phyloP scores from a whole-genome alignment of 371 early-diverging fungal species.

The Smittium culicis region DNA sequence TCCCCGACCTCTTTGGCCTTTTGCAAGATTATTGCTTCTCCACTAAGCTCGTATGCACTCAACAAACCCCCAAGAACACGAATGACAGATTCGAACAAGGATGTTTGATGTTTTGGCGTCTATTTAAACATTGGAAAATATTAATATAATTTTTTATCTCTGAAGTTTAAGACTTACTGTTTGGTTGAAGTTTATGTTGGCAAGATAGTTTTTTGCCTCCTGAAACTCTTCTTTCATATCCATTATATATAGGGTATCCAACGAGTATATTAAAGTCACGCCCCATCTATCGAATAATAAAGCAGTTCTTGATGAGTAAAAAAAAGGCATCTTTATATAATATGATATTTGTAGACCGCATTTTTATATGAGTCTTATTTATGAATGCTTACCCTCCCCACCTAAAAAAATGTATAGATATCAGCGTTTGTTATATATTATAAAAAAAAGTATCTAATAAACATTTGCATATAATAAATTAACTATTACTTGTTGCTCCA shows the following conservation, averaged over 20 bases:
- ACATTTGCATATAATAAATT: no score
- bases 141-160: neutral
- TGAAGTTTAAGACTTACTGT: neutral
- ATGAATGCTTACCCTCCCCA: no score
- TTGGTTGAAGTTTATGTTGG: conserved; percentile 19
- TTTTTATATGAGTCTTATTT: no score
- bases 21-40: conserved; percentile 43
- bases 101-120: conserved; percentile 45
- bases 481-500: conserved; percentile 33
- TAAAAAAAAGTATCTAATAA: no score
- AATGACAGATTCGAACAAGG: conserved; percentile 87
- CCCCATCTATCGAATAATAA: no score
- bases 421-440: no score
- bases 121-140: conserved; percentile 7
- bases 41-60: conserved; percentile 57
- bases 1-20: conserved; percentile 70
- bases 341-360: no score
- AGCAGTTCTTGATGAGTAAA: no score
- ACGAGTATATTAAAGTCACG: conserved; percentile 64
- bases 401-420: no score
- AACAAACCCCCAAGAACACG: conserved; percentile 81
- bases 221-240: conserved; percentile 55
- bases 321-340: no score
- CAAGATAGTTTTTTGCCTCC: conserved; percentile 51
- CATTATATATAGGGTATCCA: conserved; percentile 76